Evolutionary conservation across 2,329 filamentous ascomycete species (phyloP).

Genomic region (Periconia digitata): DNA sequence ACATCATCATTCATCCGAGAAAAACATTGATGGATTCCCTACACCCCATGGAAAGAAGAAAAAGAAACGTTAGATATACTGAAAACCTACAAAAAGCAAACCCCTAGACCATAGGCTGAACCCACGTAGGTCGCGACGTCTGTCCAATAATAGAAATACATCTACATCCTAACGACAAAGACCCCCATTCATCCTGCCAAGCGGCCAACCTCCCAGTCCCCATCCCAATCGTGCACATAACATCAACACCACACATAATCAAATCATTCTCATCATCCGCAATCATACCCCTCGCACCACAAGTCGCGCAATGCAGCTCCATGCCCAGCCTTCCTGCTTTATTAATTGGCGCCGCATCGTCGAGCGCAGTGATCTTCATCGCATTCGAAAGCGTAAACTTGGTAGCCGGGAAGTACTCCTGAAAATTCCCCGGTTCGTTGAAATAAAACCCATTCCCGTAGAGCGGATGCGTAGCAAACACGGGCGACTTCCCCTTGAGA

Average conservation of each 20-base stretch:
- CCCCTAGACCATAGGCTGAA: not conserved
- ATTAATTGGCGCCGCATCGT: slow-evolving; percentile 9
- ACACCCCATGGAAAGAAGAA: not conserved
- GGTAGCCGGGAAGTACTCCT: slow-evolving; percentile 15
- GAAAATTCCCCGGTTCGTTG: slow-evolving; percentile 10
- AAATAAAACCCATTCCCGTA: slow-evolving; percentile 2
- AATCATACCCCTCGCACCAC: slow-evolving; percentile 4
- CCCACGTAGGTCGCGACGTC: not conserved
- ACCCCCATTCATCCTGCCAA: not conserved
- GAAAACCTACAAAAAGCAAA: not conserved
- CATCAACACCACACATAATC: slow-evolving; percentile 13
- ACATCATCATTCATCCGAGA: not conserved
- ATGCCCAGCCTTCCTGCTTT: slow-evolving; percentile 5
- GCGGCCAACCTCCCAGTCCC: slow-evolving; percentile 3
- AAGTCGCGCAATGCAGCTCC: slow-evolving; percentile 3
- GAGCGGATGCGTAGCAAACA: slow-evolving; percentile 1
- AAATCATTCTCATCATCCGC: slow-evolving; percentile 13
- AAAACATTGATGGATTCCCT: not conserved
- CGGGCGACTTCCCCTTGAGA: not conserved
- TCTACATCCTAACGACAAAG: slow-evolving; percentile 1
- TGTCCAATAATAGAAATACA: slow-evolving; percentile 8
- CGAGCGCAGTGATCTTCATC: not conserved
- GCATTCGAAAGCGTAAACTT: slow-evolving; percentile 5
- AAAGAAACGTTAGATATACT: not conserved
- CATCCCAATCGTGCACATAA: slow-evolving; percentile 9